Evolutionary conservation across 805 yeast species (phyloP), one percentile per base, ranked within the genome.

Genomic region (Yarrowia sp.): DNA sequence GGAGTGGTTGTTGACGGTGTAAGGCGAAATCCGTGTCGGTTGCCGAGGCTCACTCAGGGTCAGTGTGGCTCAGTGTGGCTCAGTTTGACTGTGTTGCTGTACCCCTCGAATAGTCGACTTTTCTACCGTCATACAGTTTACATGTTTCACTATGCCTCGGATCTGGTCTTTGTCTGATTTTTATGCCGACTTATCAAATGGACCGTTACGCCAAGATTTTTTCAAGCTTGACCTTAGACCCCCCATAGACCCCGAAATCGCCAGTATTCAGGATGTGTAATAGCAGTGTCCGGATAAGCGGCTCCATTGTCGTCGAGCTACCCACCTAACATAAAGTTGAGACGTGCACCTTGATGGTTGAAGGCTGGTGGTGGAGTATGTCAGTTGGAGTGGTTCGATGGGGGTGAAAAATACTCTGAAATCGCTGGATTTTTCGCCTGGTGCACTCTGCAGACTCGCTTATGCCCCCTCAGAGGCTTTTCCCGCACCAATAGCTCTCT

Each of bases 271-370:
- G 49, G 30, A 44, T 44, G 49, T 19, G 49, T 44, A 46, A 46
- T 24, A 24, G 4, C 50, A 6, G 17, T n/a, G 24, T 10, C n/a
- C 56, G 56, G 56, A 50, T 47, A 47, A 14, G 38, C 56, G 56
- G 56, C 56, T 34, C 56, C 13, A 24, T n/a, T 24, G 30, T 24
- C 30, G 30, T 24, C 30, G 24, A 12, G 49, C n/a, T 47, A 50
- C 55, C 24, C 55, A 34, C 40, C 55, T 17, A 38, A 52, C 58
- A 24, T 24, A 19, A 52, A 9, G 58, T 52, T 52, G 58, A 14
- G 43, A 52, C 43, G 43, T 36, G 58, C 19, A 52, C 58, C 58
- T 52, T 52, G 58, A 36, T 17, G 58, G 58, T 52, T 52, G 34
- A 9, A 8, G 33, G 55, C 39, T 50, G 55, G 55, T 15, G 24